Conservation (phyloP, 1,284 basidiomycete species). For the Pterula multifida region DNA sequence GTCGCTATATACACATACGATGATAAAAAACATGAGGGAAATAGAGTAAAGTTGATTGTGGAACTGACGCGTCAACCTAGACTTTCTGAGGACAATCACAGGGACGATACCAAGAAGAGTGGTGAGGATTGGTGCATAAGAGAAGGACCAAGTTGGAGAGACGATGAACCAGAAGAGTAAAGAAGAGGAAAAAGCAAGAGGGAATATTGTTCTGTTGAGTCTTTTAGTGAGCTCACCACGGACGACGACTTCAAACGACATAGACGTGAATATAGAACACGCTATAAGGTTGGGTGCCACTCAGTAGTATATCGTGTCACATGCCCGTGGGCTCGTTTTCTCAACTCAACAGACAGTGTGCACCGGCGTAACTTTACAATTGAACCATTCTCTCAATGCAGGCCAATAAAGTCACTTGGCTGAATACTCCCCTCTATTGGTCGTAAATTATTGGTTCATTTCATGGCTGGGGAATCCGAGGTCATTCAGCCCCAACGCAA, state of each 20-base stretch:
- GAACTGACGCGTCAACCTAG: not conserved
- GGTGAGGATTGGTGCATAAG: not conserved
- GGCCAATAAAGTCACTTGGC: too few species aligned
- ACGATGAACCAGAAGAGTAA: not conserved
- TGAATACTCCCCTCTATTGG: too few species aligned
- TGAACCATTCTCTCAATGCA: not conserved
- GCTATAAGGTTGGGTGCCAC: not conserved
- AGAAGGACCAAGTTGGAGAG: not conserved
- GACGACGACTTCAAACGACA: constrained; percentile 1
- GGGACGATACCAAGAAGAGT: not conserved
- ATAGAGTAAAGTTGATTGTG: not conserved
- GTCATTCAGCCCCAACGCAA: too few species aligned
- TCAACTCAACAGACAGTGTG: not conserved
- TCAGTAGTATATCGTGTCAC: not conserved
- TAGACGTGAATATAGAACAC: not conserved
- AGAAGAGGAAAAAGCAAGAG: not conserved
- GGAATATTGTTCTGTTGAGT: not conserved
- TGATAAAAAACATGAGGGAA: not conserved
- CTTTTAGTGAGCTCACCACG: constrained; percentile 1
- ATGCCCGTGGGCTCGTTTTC: not conserved
- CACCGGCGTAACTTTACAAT: not conserved
- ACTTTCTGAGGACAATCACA: not conserved
- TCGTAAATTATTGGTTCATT: too few species aligned
- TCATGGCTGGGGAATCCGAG: too few species aligned
- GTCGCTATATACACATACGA: not conserved